Base-by-base conservation (phyloP, 2,329 filamentous ascomycete genomes). In the Phialophora expanda region DNA sequence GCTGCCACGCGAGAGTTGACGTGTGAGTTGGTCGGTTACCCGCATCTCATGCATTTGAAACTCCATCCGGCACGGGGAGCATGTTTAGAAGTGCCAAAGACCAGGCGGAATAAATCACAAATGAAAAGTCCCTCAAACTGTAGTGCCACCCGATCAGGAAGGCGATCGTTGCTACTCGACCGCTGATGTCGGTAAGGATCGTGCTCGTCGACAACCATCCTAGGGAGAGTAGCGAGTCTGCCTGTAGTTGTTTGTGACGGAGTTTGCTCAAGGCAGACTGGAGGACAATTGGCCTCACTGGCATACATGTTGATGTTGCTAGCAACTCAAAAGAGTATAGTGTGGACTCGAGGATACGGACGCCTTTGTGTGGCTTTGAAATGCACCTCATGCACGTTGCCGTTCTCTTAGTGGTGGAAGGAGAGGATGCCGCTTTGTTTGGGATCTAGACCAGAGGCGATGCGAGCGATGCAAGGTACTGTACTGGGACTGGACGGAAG, bases 351-450 rank as follows among this genome's bases (percentile, higher is more conserved):
- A 63, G 64, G 60, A 22, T 53, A 17, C 5, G 30, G 38, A 28
- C 32, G 34, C 30, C 56, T 48, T 48, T 58, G 55, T 64, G 54
- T 58, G 53, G 54, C 2, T 44, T 64, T 50, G 54, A 66, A 51
- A 50, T 46, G 55, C 24, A n/a, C 46, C 9, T 53, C 22, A 46
- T 58, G 64, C 58, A 62, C 26, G 12, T 54, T 44, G 17, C 64
- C 64, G 58, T 17, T 9, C 17, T 44, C 6, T 20, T 8, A n/a
- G 38, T 44, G 14, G 17, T 8, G 17, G 38, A 44, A 44, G 44
- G 44, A 32, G 30, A 61, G 48, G 28, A 53, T 61, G 48, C 28
- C 58, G n/a, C 11, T 53, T 44, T 41, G 48, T 32, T 51, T 53
- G 4, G 30, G n/a, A 38, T 20, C 46, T 26, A 54, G 48, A 38